Base-by-base conservation (phyloP, 2,329 filamentous ascomycete genomes). In the Cladosporium sp. region DNA sequence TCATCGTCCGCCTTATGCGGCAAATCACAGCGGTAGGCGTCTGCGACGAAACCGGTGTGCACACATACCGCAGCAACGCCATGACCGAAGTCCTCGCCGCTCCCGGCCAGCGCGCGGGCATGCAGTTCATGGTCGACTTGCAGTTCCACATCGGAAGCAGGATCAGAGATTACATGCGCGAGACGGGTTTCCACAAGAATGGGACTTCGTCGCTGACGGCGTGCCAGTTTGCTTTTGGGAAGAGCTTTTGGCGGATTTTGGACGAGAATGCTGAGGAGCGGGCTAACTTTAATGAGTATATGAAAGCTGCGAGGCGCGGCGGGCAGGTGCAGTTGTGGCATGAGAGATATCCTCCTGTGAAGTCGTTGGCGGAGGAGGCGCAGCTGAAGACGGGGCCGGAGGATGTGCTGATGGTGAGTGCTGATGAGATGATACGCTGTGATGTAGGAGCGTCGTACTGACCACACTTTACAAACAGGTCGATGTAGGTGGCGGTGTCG, bases 401-500 rank as follows among this genome's bases (percentile, higher is more conserved):
- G 8, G 34, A 46, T 1, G 54, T 67, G 36, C 56, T 69, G 10
- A 61, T 70, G 28, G 51, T 56, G 6, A 34, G 28, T n/a, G 16
- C 5, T 7, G 25, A n/a, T 34, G 25, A 34, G 14, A 18, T 16
- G 13, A 16, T 1, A 16, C 30, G 30, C 10, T 36, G 1, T 36
- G 34, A 36, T 18, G 14, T 5, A 16, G 4, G 34, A 25, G n/a
- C 8, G 18, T 23, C 7, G 7, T 14, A 14, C 30, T 57, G 13
- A 34, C 13, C 16, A 25, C 5, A 13, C 16, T 13, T 57, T 21
- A 14, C n/a, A 23, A 23, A 25, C 32, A 23, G 54, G 65, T 70
- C 30, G 68, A 70, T 53, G 65, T 68, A 30, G 68, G 67, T 26
- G 67, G 68, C 34, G 66, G 66, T 16, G 28, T 43, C 21, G 67